Evolutionary conservation across 495 filamentous ascomycete species (phyloP).

Genomic region (Xylaria grammica): DNA sequence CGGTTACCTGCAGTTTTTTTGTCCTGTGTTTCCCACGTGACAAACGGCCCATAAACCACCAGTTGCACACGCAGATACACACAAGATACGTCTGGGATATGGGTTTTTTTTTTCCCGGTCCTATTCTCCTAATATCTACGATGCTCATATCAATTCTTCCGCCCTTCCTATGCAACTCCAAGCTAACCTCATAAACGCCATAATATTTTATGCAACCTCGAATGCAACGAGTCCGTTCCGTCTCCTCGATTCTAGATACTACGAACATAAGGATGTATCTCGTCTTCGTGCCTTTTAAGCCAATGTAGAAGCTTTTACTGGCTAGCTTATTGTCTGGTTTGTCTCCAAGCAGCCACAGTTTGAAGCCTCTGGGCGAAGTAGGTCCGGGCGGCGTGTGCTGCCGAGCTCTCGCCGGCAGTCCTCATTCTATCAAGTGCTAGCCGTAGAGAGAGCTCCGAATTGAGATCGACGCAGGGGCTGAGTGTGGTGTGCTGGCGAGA

Average conservation of each 20-base stretch:
- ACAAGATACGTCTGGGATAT: not conserved
- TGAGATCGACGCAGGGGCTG: constrained; percentile 40
- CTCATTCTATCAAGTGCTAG: constrained; percentile 37
- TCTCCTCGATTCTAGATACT: not conserved
- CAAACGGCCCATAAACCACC: constrained; percentile 34
- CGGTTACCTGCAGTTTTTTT: constrained; percentile 39
- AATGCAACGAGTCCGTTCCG: not conserved
- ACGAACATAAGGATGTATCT: not conserved
- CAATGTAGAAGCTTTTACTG: constrained; percentile 1
- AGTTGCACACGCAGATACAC: constrained; percentile 20
- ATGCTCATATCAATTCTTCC: not conserved
- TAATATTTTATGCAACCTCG: not conserved
- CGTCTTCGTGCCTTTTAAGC: not conserved
- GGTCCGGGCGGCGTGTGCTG: constrained; percentile 11
- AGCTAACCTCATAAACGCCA: not conserved
- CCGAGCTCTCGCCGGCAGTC: not conserved
- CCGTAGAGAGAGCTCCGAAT: constrained; percentile 36
- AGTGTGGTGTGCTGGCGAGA: constrained; percentile 30
- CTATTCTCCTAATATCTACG: not conserved
- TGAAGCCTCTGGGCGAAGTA: constrained; percentile 23
- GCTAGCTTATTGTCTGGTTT: not conserved
- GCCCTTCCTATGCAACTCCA: not conserved
- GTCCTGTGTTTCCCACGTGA: constrained; percentile 44
- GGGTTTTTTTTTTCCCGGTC: not conserved
- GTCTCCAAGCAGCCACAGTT: not conserved